These are phyloP conservation scores for Boletus sensibilis DNA, from an alignment of 768 basidiomycete species.

Conservation along the genomic window DNA sequence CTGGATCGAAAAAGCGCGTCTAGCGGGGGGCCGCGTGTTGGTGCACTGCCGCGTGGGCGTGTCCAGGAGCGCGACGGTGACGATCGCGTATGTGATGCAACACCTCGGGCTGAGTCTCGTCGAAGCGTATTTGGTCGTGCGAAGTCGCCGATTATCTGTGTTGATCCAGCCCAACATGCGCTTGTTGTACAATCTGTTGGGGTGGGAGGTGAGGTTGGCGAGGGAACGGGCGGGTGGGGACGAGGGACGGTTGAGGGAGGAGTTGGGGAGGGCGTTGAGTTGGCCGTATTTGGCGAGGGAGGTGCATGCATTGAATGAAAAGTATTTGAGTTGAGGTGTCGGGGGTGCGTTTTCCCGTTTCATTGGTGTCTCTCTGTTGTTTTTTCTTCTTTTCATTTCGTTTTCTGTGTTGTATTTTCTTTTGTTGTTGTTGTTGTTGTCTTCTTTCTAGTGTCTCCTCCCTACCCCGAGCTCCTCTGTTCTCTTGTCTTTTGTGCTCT, in stretches of 20 bases:
- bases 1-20: conserved; percentile 88
- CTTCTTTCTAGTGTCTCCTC: no score
- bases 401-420: background rate
- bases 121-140: conserved; percentile 90
- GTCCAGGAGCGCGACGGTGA: conserved; percentile 89
- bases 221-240: conserved; percentile 60
- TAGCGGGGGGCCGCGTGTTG: conserved; percentile 83
- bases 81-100: conserved; percentile 98
- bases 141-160: conserved; percentile 85
- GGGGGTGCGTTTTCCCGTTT: background rate
- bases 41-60: conserved; percentile 99
- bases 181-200: conserved; percentile 90
- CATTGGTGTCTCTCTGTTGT: background rate
- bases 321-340: conserved; percentile 54
- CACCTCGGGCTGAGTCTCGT: conserved; percentile 81
- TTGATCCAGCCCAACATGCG: conserved; percentile 95
- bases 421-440: background rate
- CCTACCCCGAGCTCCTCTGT: background rate
- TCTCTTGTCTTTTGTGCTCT: background rate
- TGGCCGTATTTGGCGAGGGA: conserved; percentile 87
- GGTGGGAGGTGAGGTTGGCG: conserved; percentile 95
- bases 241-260: conserved; percentile 49
- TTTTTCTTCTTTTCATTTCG: background rate
- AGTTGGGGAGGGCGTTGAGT: conserved; percentile 65
- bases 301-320: conserved; percentile 83